These are phyloP conservation scores for Apiospora arundinis DNA, from an alignment of 2,329 filamentous ascomycete species.

Conservation along the genomic window DNA sequence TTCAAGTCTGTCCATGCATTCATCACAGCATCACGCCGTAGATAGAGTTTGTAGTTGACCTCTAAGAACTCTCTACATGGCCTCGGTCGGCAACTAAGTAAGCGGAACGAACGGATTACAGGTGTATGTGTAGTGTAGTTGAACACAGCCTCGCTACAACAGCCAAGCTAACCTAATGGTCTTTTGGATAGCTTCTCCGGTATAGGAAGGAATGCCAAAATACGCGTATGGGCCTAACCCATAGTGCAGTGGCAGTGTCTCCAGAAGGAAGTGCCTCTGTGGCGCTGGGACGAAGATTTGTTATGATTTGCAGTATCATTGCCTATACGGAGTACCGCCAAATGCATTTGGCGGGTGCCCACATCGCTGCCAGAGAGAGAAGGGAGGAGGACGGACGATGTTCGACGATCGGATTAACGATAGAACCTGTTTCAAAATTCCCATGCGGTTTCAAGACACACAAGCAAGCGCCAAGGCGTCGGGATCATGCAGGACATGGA, in stretches of 20 bases:
- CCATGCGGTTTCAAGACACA: slow-evolving; percentile 18
- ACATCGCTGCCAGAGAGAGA: too few species aligned
- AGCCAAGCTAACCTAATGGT: background rate
- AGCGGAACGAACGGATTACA: background rate
- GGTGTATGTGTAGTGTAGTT: background rate
- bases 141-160: background rate
- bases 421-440: background rate
- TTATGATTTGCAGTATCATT: background rate
- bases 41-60: background rate
- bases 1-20: slow-evolving; percentile 11
- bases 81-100: background rate
- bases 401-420: background rate
- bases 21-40: background rate
- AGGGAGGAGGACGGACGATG: background rate
- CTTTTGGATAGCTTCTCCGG: background rate
- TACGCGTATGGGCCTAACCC: background rate
- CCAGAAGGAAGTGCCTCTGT: background rate
- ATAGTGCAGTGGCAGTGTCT: too few species aligned
- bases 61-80: background rate
- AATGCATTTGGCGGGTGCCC: too few species aligned
- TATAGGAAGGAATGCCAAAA: background rate
- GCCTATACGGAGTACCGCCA: background rate
- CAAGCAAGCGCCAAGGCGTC: slow-evolving; percentile 2
- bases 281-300: background rate
- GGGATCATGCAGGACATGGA: background rate